A percentile compares a stretch with the other conserved stretches of the same genome.
Evolutionary conservation across 495 filamentous ascomycete genomes (phyloP).

Genomic region (Chaetomidium leptoderma): DNA sequence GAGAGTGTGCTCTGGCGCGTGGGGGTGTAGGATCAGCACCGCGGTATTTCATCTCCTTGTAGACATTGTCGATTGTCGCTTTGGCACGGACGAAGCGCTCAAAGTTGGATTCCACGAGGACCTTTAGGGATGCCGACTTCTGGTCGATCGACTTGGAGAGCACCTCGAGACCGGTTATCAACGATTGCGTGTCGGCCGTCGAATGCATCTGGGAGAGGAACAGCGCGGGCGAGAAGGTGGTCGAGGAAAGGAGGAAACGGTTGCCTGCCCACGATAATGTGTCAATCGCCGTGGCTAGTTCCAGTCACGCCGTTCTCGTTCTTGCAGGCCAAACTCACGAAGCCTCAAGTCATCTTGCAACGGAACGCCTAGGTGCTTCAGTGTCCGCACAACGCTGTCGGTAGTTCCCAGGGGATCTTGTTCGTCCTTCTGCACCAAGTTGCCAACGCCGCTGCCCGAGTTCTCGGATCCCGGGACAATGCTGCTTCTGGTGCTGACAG

Average conservation of each 20-base stretch:
- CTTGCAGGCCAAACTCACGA: constrained; percentile 47
- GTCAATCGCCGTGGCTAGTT: background rate
- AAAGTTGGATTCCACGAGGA: constrained; percentile 94
- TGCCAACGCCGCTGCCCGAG: constrained; percentile 63
- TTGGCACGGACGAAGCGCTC: constrained; percentile 96
- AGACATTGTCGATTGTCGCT: constrained; percentile 95
- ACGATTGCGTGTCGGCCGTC: constrained; percentile 69
- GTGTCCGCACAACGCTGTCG: constrained; percentile 75
- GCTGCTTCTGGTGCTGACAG: constrained; percentile 60
- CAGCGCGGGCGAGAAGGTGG: constrained; percentile 85
- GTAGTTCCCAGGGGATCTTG: constrained; percentile 79
- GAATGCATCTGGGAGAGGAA: constrained; percentile 91
- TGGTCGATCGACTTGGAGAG: constrained; percentile 90
- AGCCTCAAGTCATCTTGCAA: constrained; percentile 80
- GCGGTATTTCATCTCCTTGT: constrained; percentile 93
- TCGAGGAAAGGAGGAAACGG: constrained; percentile 89
- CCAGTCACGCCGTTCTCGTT: background rate
- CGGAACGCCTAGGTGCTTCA: constrained; percentile 69
- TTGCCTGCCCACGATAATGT: constrained; percentile 53
- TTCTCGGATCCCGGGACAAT: constrained; percentile 64
- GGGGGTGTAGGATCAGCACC: constrained; percentile 59
- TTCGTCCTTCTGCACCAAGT: constrained; percentile 80
- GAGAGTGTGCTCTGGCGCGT: constrained; percentile 50
- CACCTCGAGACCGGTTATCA: constrained; percentile 74
- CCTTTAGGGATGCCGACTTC: constrained; percentile 92